Evolutionary conservation across 345 rosid species (phyloP), one percentile per base, ranked within the genome.

Genomic region (Chamaenerion angustifolium): DNA sequence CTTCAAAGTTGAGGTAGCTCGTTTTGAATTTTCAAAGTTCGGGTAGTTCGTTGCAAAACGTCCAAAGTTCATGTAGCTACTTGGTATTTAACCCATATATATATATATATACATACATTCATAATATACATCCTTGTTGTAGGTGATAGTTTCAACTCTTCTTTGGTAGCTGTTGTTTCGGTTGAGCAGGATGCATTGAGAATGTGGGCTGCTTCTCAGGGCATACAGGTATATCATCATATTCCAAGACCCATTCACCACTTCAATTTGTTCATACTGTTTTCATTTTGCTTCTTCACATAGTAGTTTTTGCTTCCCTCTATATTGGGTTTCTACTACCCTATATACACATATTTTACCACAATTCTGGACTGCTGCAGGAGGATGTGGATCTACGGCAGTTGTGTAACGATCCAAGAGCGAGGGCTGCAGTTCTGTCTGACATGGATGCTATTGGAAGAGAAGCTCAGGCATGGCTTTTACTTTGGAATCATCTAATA

Each of bases 61-160:
- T n/a, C n/a, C n/a, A n/a, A n/a, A n/a, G n/a, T n/a, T n/a, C n/a
- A n/a, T n/a, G n/a, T n/a, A n/a, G n/a, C n/a, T n/a, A n/a, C n/a
- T n/a, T n/a, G n/a, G n/a, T n/a, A n/a, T n/a, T n/a, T n/a, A n/a
- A n/a, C n/a, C n/a, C n/a, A n/a, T n/a, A n/a, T n/a, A n/a, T n/a
- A n/a, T n/a, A n/a, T n/a, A n/a, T n/a, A n/a, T 2, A 45, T 42
- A 9, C 16, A 12, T 49, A 50, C 57, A 68, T 51, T 62, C 56
- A 16, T 17, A 43, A 27, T 17, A 16, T 25, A 57, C 43, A 56
- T 58, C 58, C 45, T 50, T 8, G 55, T 60, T 56, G 48, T 43
- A 90, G 98, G 98, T 72, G 98, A 92, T 76, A 92, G 99, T 72
- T 64, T 92, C 40, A 88, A 92, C 59, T 82, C 99, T 43, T 66